Evolutionary conservation across 202 grass and related monocot genomes (phyloP), one percentile per base, ranked within the genome.

Genomic region (Miscanthus sacchariflorus): DNA sequence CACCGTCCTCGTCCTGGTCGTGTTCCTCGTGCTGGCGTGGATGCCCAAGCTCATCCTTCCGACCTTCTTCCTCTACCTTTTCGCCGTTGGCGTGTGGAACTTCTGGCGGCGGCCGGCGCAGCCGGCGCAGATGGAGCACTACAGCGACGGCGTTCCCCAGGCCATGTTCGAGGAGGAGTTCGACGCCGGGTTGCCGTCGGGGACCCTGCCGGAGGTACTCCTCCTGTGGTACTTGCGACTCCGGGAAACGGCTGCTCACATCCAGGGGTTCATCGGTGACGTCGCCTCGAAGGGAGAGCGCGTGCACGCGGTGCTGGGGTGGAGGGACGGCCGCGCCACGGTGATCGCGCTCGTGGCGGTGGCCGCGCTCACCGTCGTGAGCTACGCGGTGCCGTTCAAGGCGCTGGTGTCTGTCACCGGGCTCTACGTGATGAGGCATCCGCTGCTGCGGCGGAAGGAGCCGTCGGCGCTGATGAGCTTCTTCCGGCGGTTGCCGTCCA

Each of bases 251-350:
- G 85, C 76, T 4, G 9, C 2, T 39, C 33, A 6, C 19, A 13
- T 88, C 3, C 85, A 91, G 59, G 2, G 0, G 39, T 0, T 70
- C 18, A 9, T 85, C 27, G 81, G 81, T 0, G 10, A 77, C 46
- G 11, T 81, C 27, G 77, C 90, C 6, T n/a, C 19, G 44, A 39
- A 77, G 54, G 81, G 58, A 0, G 90, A 91, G 85, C 78, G 85
- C 49, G 59, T 68, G 24, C 70, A 77, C 6, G 77, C 76, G 10
- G 19, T 88, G 76, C 70, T 84, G 2, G 61, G 4, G 81, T 91
- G 90, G 85, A 77, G 77, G 77, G 90, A 91, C 45, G 14, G 70
- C 1, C 85, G 85, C 17, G 81, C 85, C 25, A 88, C 90, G 46
- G 25, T 9, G 25, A 52, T 88, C 61, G 70, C 52, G 38, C 52